Evolutionary conservation across 441 rosid species (phyloP).

Genomic region (Corymbia citriodora): DNA sequence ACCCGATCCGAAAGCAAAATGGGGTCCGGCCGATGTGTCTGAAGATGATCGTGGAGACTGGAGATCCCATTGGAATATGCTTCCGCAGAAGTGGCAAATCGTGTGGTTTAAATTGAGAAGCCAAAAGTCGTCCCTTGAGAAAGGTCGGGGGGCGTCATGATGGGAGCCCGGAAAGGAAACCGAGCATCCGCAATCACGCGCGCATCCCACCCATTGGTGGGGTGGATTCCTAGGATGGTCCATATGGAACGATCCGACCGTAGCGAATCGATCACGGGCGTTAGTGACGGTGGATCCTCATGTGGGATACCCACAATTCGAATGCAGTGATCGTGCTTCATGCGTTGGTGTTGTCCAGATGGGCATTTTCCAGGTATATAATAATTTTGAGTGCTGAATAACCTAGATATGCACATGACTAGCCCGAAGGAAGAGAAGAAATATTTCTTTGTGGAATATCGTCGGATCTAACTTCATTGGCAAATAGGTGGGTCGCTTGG

Average conservation of each 20-base stretch:
- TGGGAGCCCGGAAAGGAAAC: background rate
- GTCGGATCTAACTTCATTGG: background rate
- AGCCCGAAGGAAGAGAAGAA: background rate
- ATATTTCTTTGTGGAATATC: rapidly evolving
- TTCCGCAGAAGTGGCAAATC: background rate
- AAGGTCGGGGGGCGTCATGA: background rate
- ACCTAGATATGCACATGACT: no score
- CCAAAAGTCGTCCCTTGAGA: background rate
- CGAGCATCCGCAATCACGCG: background rate
- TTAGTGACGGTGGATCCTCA: background rate
- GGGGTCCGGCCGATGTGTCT: background rate
- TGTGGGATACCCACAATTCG: background rate
- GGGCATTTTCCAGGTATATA: background rate
- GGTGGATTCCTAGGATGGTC: background rate
- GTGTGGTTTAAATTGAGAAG: background rate
- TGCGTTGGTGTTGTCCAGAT: rapidly evolving
- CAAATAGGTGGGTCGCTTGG: background rate
- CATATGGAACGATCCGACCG: background rate
- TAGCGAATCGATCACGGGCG: no score
- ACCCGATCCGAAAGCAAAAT: background rate
- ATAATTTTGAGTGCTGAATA: background rate
- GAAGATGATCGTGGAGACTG: no score
- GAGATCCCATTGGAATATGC: background rate
- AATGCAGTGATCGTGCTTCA: background rate
- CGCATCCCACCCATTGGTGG: background rate